Base-by-base conservation (phyloP, 2,329 filamentous ascomycete genomes). In the Monosporascus sp. region DNA sequence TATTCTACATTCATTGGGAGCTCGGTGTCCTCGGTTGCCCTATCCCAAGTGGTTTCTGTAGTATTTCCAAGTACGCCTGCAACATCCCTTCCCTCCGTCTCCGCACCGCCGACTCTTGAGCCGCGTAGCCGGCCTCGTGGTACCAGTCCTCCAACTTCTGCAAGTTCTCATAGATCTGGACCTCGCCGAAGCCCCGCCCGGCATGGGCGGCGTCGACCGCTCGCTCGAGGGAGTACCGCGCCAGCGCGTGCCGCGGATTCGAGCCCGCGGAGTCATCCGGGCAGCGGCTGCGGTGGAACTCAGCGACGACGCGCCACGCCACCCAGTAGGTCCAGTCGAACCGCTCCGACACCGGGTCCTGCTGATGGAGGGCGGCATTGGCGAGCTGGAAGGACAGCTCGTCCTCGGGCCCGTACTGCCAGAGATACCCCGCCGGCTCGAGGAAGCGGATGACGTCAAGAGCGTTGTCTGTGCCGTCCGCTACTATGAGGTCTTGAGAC, bases 101-200 rank as follows among this genome's bases (percentile, higher is more conserved):
- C 17, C 54, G 50, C 18, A 58, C 49, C 11, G 51, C 54, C 3
- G 48, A 8, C 45, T 55, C 55, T 47, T 58, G 56, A 2, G 44
- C 47, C 1, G 44, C 46, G 20, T 61, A 57, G 4, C 59, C 57
- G 7, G 59, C 57, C 22, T 61, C 59, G 26, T 52, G 57, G 18
- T 61, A 54, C 59, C 57, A 61, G 3, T 31, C 14, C 48, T 61
- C 57, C n/a, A 61, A 51, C 17, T 53, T 52, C 46, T 58, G 49
- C 57, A 61, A 55, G 22, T 59, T 58, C 24, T 56, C 55, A 17
- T 58, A 61, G 26, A 61, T 54, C 38, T 61, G 59, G 24, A 53
- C 50, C 20, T 61, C 59, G n/a, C 46, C 24, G 41, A 55, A 59
- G 14, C 59, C 59, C 15, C 52, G 55, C 5, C 54, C 49, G 20